Conservation (phyloP, 495 filamentous ascomycete genomes). For the Xylaria castorea region DNA sequence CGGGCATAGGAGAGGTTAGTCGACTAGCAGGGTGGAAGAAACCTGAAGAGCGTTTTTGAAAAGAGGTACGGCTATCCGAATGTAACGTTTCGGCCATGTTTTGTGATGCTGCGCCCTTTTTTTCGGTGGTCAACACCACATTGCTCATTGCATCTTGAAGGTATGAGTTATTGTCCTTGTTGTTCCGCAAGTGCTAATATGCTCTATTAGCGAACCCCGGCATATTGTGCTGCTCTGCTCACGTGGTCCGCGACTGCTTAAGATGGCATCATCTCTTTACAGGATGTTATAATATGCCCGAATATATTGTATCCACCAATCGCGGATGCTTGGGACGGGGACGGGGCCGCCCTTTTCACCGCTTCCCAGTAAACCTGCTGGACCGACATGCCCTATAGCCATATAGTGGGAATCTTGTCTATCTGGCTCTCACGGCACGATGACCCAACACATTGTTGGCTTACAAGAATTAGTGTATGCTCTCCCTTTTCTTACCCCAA, state of each 20-base stretch:
- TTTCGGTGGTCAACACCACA: background rate
- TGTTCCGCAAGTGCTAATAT: background rate
- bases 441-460: background rate
- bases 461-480: background rate
- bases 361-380: background rate
- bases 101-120: background rate
- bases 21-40: conserved; percentile 72
- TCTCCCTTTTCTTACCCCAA: background rate
- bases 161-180: background rate
- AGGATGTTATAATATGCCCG: background rate
- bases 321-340: background rate
- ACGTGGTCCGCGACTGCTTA: background rate
- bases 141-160: background rate
- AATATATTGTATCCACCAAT: background rate
- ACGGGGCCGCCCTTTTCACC: background rate
- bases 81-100: conserved; percentile 1
- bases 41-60: conserved; percentile 43
- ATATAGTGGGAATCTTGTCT: background rate
- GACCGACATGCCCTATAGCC: background rate
- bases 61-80: conserved; percentile 17
- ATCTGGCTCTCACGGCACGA: background rate
- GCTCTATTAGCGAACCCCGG: background rate
- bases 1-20: conserved; percentile 74
- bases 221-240: background rate
- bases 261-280: background rate